Evolutionary conservation across 2,329 filamentous ascomycete species (phyloP), one percentile per base, ranked within the genome.

Genomic region (Huntiella decipiens): DNA sequence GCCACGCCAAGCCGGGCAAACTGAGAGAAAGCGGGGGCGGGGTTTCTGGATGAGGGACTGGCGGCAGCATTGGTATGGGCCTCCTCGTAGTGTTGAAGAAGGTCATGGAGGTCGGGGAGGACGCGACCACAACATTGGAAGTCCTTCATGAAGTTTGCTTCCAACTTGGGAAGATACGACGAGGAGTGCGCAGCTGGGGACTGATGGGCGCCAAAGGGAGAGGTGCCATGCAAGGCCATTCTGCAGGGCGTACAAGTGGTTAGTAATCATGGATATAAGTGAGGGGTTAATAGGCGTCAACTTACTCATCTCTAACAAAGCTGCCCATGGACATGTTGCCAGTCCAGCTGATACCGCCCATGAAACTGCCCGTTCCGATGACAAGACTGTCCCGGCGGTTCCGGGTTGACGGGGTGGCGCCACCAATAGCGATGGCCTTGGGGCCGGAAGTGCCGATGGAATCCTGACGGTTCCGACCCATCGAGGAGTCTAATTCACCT

Each of bases 221-320:
- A 96, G 13, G 86, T 95, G 56, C 91, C 87, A 50, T 84, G 77
- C 83, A 95, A 95, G 60, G 92, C 79, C 58, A 95, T 87, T 61
- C 86, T 95, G 59, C 54, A 41, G 28, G 39, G 19, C 32, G 22
- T 11, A 13, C 19, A 13, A 31, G 17, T 31, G 38, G 44, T 48
- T 47, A 58, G 56, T 47, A 37, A 16, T 35, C 34, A 17, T 19
- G 38, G 38, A 41, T 36, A 6, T 32, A 39, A 19, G 17, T 38
- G 16, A 32, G 19, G 33, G 10, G 16, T 31, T 15, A 44, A 16
- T 39, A 22, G 13, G 28, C 38, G 38, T 36, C 39, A 49, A 67
- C 88, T 77, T 77, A 98, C 91, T 98, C 91, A 66, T 98, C 88
- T 61, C 84, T 74, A 62, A 98, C 91, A 70, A 92, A 96, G 58